These are phyloP conservation scores for Rhodotorula toruloides DNA, from an alignment of 768 basidiomycete species.

Conservation along the genomic window DNA sequence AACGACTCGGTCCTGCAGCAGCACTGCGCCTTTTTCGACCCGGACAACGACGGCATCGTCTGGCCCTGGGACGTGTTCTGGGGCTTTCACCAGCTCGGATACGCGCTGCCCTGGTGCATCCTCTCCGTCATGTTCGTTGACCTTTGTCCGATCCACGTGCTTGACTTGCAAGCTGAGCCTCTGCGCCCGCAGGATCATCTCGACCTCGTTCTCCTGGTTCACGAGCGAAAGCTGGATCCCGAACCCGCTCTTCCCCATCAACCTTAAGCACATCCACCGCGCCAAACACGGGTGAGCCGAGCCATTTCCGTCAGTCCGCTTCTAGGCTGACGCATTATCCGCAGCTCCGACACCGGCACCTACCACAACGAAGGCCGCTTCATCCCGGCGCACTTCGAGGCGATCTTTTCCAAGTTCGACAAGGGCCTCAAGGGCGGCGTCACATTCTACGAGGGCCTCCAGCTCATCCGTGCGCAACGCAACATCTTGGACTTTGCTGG, in stretches of 20 bases:
- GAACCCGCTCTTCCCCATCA: constrained; percentile 50
- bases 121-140: constrained; percentile 42
- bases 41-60: constrained; percentile 49
- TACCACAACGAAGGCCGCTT: constrained; percentile 48
- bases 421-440: constrained; percentile 28
- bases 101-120: constrained; percentile 48
- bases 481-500: not conserved
- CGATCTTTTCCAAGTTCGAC: constrained; percentile 49
- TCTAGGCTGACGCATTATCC: too few relatives aligned
- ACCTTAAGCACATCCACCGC: constrained; percentile 47
- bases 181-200: constrained; percentile 42
- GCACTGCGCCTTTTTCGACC: constrained; percentile 21
- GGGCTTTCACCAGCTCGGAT: constrained; percentile 51
- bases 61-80: constrained; percentile 51
- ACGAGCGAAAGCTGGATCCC: constrained; percentile 45
- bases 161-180: not conserved
- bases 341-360: constrained; percentile 50
- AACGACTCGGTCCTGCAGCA: constrained; percentile 22
- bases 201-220: constrained; percentile 46
- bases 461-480: not conserved
- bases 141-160: not conserved
- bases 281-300: constrained; percentile 53
- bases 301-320: too few relatives aligned
- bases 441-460: constrained; percentile 33
- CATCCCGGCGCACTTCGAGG: constrained; percentile 51